phyloP scores from a whole-genome alignment of 2,329 filamentous ascomycete genomes.

The Zalaria sp. region DNA sequence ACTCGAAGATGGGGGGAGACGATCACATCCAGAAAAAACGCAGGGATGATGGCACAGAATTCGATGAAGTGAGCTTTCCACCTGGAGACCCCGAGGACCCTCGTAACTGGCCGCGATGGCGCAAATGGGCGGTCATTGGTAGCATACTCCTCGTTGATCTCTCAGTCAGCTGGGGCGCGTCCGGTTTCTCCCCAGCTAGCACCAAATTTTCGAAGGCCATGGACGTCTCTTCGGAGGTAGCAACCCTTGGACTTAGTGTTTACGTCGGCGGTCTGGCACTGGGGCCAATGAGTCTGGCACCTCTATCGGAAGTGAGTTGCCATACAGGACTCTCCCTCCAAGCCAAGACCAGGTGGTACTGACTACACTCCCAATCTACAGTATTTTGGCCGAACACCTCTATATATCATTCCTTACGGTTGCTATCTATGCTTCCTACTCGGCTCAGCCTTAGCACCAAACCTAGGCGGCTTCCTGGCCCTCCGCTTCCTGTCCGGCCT shows the following conservation, averaged over 20 bases:
- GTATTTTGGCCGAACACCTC: slow-evolving; percentile 19
- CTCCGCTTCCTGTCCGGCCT: slow-evolving; percentile 31
- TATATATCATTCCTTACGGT: slow-evolving; percentile 33
- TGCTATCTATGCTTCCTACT: slow-evolving; percentile 30
- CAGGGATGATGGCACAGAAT: not conserved
- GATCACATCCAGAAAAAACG: not conserved
- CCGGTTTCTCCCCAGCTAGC: slow-evolving; percentile 31
- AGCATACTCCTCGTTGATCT: slow-evolving; percentile 18
- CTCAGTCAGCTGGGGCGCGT: slow-evolving; percentile 25
- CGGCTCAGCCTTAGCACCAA: slow-evolving; percentile 28
- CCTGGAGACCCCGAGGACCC: slow-evolving; percentile 17
- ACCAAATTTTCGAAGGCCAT: slow-evolving; percentile 29
- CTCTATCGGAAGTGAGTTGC: slow-evolving; percentile 1
- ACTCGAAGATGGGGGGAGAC: not conserved
- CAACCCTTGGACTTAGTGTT: slow-evolving; percentile 10
- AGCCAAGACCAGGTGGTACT: no score
- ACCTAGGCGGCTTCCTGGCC: slow-evolving; percentile 26
- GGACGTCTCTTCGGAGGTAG: slow-evolving; percentile 11
- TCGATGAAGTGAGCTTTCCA: slow-evolving; percentile 13
- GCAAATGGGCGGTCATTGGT: slow-evolving; percentile 22
- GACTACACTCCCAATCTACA: not conserved
- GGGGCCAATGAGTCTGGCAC: slow-evolving; percentile 1
- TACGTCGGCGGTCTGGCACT: slow-evolving; percentile 26
- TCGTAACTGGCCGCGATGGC: slow-evolving; percentile 18
- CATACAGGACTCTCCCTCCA: not conserved